Conservation (phyloP, 345 rosid species). For the Eucalyptus polyanthemos region DNA sequence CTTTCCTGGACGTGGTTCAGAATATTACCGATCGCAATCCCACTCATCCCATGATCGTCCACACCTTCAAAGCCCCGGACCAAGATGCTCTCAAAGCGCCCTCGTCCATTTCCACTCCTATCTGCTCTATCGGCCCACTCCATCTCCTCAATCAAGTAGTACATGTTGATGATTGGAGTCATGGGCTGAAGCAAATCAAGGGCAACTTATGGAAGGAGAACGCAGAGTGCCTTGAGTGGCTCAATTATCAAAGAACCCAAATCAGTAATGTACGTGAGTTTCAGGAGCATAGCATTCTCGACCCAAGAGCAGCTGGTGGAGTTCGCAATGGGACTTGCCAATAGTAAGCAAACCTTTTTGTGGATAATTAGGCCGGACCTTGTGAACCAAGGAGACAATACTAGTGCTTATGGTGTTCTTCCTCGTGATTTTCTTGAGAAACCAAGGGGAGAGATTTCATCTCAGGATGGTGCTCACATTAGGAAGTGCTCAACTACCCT, state of each 20-base stretch:
- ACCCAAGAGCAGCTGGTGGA: conserved; percentile 21
- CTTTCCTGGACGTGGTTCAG: neutral
- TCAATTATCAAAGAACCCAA: conserved; percentile 18
- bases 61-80: conserved; percentile 36
- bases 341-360: conserved; percentile 24
- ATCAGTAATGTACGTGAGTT: conserved; percentile 44
- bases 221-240: conserved; percentile 28
- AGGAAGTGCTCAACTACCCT: conserved; percentile 34
- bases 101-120: conserved; percentile 15
- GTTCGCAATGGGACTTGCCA: conserved; percentile 49
- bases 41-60: conserved; percentile 21
- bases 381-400: conserved; percentile 9
- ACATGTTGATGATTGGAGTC: neutral
- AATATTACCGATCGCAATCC: conserved; percentile 2
- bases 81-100: conserved; percentile 6
- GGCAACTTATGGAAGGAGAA: conserved; percentile 45
- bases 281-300: conserved; percentile 42
- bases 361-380: conserved; percentile 52
- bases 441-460: conserved; percentile 19
- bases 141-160: conserved; percentile 7
- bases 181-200: neutral
- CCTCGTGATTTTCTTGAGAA: conserved; percentile 21
- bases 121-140: conserved; percentile 27
- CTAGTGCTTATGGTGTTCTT: neutral
- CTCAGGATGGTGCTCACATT: conserved; percentile 41